Evolutionary conservation across 805 yeast genomes (phyloP), one percentile per base, ranked within the genome.

Genomic region (Starmera caribaea): DNA sequence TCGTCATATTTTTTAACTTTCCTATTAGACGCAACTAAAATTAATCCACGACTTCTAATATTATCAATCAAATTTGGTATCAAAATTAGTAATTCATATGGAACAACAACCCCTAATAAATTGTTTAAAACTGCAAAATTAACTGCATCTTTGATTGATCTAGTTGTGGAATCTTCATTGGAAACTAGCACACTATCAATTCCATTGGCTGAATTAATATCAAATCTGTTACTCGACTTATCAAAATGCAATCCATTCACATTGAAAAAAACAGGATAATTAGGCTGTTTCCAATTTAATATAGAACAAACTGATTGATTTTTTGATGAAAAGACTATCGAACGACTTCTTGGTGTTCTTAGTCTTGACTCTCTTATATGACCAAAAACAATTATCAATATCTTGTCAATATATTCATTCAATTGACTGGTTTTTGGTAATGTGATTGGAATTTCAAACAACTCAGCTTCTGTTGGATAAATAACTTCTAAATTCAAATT

Each of bases 251-350:
- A 64, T n/a, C 87, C 85, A 49, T 77, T 79, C 73, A 89, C 75
- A 41, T 80, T 76, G 62, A 85, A 83, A 47, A 92, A 79, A 1
- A 92, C 97, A 0, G 98, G 97, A 62, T 82, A 92, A 58, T 90
- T 90, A 12, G 98, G 97, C 62, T 92, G 98, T 61, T 92, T 92
- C 98, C 98, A 92, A 61, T 92, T 92, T 50, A 92, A 63, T 35
- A 87, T 83, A 10, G 95, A 86, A 61, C 97, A 92, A n/a, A 88
- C 86, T 35, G 79, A 75, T 29, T 96, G 83, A 59, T 88, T 87
- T 41, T 83, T 75, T 1, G 96, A 86, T 11, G 95, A 76, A 59
- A 92, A 85, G 9, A 90, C 79, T 34, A 92, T 64, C 1, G 94
- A 78, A 43, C 95, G 67, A 13, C 34, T 32, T 32, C 24, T 12